Evolutionary conservation across 2,329 filamentous ascomycete genomes (phyloP), one percentile per base, ranked within the genome.

Genomic region (Acephala macrosclerotiorum): DNA sequence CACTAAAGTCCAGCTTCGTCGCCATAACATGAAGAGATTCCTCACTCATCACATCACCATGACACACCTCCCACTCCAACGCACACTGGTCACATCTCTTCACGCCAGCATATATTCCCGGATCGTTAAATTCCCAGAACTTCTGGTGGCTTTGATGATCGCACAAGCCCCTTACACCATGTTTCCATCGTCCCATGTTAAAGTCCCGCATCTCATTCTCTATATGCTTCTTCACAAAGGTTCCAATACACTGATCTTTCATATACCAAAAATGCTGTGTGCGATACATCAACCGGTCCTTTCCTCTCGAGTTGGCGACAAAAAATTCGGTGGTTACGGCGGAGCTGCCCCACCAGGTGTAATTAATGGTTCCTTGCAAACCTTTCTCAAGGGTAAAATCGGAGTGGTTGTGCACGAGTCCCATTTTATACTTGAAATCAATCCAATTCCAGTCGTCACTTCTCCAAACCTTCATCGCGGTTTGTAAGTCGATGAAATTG

Each of bases 211-310:
- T 22, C 9, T 49, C 49, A 4, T 9, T 29, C 25, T 53, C 22
- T 5, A 16, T 20, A 20, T 22, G 18, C 45, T 22, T 51, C 29
- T 4, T 14, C 2, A 14, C 4, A 11, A 8, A 6, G 20, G 12
- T 12, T 26, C 20, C 25, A 2, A 29, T 51, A 6, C 25, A 5
- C 22, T 51, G 12, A 29, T 8, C 2, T 51, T 29, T 29, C 47
- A 49, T 11, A 20, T 14, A 53, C 49, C 49, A 53, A 14, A 53
- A 29, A 29, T 53, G 49, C 25, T 53, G 49, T 25, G 49, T 53
- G 49, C 49, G 49, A n/a, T 53, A 53, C 49, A 53, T 53, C 49
- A 53, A 53, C 22, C 49, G 3, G 5, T 53, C 49, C 14, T 7
- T 49, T 20, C 45, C 45, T 7, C 45, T 11, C n/a, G 9, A 18